Evolutionary conservation across 495 filamentous ascomycete species (phyloP).

Genomic region (Thermothielavioides terrestris): DNA sequence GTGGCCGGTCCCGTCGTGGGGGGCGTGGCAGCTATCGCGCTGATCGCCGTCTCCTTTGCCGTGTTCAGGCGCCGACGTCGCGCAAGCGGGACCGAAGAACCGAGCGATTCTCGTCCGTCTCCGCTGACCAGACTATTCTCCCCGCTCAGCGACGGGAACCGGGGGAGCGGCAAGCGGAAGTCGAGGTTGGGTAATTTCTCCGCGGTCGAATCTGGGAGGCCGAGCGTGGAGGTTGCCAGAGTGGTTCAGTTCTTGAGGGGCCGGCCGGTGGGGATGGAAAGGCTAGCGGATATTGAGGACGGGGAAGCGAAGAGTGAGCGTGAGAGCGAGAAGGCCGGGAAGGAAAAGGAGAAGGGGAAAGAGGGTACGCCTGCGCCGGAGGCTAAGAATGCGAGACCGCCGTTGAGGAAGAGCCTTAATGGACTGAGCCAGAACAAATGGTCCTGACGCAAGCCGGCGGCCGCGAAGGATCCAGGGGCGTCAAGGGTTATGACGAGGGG

Average conservation of each 20-base stretch:
- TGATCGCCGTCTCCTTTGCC: conserved; percentile 29
- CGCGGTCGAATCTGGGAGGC: conserved; percentile 5
- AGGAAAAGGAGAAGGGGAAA: background rate
- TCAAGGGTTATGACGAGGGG: too few species aligned
- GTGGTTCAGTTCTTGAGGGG: conserved; percentile 17
- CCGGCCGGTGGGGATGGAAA: conserved; percentile 15
- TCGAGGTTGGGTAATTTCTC: conserved; percentile 22
- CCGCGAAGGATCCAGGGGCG: too few species aligned
- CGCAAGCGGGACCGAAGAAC: background rate
- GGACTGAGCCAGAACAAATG: conserved; percentile 28
- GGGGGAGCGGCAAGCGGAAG: background rate
- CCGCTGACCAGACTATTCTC: conserved; percentile 12
- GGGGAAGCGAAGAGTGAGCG: conserved; percentile 1
- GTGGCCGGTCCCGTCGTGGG: conserved; percentile 34
- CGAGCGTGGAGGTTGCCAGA: conserved; percentile 7
- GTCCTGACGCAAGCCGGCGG: too few species aligned
- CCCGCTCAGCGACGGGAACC: background rate
- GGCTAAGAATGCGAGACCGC: conserved; percentile 14
- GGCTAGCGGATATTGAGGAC: conserved; percentile 22
- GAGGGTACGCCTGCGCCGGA: conserved; percentile 10
- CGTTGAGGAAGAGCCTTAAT: conserved; percentile 29
- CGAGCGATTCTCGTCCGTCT: conserved; percentile 6
- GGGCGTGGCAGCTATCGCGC: conserved; percentile 27
- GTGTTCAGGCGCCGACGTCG: conserved; percentile 28
- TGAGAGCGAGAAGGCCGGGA: background rate